phyloP scores from a whole-genome alignment of 176 grass and related monocot species.

The Panicum miliaceum region DNA sequence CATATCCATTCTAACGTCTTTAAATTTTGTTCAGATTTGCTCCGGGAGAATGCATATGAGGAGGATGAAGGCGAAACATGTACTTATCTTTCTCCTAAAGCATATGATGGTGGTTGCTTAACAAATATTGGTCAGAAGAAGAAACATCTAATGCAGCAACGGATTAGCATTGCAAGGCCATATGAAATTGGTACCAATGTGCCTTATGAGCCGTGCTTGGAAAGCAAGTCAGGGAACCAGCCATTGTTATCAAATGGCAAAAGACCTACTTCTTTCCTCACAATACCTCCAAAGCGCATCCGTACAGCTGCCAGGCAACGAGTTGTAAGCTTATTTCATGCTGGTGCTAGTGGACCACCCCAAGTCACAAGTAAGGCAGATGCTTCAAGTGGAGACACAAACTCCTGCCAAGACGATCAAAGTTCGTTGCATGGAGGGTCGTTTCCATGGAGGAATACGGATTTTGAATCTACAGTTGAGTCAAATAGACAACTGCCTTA shows the following conservation, averaged over 20 bases:
- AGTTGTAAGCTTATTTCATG: slow-evolving; percentile 61
- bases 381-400: slow-evolving; percentile 90
- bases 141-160: slow-evolving; percentile 62
- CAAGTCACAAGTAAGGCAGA: slow-evolving; percentile 79
- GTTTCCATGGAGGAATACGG: slow-evolving; percentile 65
- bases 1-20: slow-evolving; percentile 34
- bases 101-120: slow-evolving; percentile 59
- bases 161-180: slow-evolving; percentile 51
- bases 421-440: slow-evolving; percentile 76
- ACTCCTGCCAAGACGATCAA: slow-evolving; percentile 86
- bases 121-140: slow-evolving; percentile 63
- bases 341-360: slow-evolving; percentile 37
- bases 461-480: slow-evolving; percentile 75
- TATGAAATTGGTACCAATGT: slow-evolving; percentile 57
- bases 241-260: slow-evolving; percentile 72
- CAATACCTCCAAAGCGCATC: slow-evolving; percentile 78
- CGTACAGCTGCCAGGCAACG: slow-evolving; percentile 72
- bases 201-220: slow-evolving; percentile 65
- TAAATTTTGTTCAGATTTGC: slow-evolving; percentile 59
- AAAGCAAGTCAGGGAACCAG: slow-evolving; percentile 63
- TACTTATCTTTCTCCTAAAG: slow-evolving; percentile 55
- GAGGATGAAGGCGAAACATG: slow-evolving; percentile 81
- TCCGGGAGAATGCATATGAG: slow-evolving; percentile 68
- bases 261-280: slow-evolving; percentile 65
- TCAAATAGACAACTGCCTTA: slow-evolving; percentile 57